These are phyloP conservation scores for Arthonia radiata DNA, from an alignment of 495 filamentous ascomycete species.

Conservation along the genomic window DNA sequence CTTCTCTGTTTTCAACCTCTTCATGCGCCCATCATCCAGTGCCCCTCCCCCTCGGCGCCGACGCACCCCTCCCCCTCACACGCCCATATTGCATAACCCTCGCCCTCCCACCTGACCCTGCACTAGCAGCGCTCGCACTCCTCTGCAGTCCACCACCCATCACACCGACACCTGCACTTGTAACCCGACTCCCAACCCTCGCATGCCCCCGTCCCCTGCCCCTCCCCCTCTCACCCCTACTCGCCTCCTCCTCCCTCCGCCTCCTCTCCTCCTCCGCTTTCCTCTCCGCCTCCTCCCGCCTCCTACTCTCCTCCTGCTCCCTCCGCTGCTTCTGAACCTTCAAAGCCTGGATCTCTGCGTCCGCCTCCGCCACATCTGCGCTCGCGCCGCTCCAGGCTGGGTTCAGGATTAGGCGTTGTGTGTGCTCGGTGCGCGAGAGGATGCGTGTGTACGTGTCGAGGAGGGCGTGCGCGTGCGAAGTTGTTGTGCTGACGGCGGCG, in stretches of 20 bases:
- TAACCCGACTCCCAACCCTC: no score
- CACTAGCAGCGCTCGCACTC: no score
- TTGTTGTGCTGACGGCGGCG: constrained; percentile 65
- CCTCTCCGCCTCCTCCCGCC: constrained; percentile 42
- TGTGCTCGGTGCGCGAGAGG: constrained; percentile 88
- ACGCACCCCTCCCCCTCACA: no score
- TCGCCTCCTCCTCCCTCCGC: constrained; percentile 20
- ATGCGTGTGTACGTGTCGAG: constrained; percentile 91
- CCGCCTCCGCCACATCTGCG: constrained; percentile 58
- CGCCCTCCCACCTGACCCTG: no score
- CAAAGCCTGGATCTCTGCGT: constrained; percentile 44
- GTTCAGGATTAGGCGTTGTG: constrained; percentile 73
- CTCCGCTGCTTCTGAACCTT: constrained; percentile 52
- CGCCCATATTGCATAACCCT: no score
- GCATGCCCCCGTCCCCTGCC: no score
- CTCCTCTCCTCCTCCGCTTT: constrained; percentile 52
- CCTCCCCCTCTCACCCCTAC: no score
- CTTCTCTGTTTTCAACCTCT: no score
- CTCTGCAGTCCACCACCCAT: no score
- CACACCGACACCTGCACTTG: no score
- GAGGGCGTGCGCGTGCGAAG: constrained; percentile 72
- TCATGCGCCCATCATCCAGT: no score
- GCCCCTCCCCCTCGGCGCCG: no score
- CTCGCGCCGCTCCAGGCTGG: constrained; percentile 73
- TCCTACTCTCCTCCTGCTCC: constrained; percentile 45